Conservation (phyloP, 2,329 filamentous ascomycete species). For the Penicillium sp. region DNA sequence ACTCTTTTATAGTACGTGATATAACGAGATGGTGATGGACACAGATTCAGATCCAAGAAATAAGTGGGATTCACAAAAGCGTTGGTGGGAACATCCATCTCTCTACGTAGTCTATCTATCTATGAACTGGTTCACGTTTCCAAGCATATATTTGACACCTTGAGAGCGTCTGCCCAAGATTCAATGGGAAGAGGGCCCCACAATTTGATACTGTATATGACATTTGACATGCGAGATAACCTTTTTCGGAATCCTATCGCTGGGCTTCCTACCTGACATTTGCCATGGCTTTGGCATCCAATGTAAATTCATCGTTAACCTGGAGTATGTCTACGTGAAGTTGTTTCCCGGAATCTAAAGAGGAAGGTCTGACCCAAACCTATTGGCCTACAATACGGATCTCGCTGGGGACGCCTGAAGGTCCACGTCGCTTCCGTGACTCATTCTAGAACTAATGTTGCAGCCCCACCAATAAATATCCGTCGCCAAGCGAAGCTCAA, state of each 20-base stretch:
- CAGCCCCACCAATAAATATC: not conserved
- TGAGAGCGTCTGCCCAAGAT: no score
- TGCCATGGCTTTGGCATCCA: not conserved
- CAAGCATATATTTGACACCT: no score
- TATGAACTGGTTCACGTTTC: no score
- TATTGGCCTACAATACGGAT: not conserved
- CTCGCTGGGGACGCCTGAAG: not conserved
- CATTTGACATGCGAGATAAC: no score
- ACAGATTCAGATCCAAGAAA: no score
- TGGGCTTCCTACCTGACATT: not conserved
- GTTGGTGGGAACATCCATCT: no score
- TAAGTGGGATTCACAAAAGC: no score
- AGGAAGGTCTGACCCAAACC: not conserved
- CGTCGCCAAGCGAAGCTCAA: not conserved
- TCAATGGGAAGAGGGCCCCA: no score
- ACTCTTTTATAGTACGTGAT: conserved; percentile 11
- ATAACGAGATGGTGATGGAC: not conserved
- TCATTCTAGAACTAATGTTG: not conserved
- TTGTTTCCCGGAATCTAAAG: not conserved
- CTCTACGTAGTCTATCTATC: no score
- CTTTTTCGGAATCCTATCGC: no score
- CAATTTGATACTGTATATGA: no score
- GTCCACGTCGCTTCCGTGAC: not conserved
- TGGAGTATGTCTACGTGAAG: not conserved
- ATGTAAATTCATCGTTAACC: not conserved